Evolutionary conservation across 2,329 filamentous ascomycete genomes (phyloP).

Genomic region (Verticillium klebahnii): DNA sequence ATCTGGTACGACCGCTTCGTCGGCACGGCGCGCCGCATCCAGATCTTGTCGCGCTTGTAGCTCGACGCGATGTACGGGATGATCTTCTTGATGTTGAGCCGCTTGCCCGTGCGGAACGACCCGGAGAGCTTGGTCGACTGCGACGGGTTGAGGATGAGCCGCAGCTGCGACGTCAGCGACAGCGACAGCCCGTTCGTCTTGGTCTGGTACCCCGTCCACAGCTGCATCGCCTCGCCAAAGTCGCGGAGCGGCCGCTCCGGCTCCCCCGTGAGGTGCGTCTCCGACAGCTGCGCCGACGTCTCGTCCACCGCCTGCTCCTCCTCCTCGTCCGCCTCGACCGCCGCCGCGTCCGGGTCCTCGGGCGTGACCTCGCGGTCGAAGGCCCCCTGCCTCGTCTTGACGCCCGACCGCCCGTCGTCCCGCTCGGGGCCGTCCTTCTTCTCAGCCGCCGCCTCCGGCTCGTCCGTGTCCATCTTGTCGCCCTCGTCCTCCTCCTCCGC

Average conservation of each 20-base stretch:
- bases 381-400: conserved; percentile 55
- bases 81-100: conserved; percentile 98
- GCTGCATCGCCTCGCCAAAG: conserved; percentile 56
- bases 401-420: conserved; percentile 55
- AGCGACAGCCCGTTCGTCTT: conserved; percentile 83
- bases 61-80: conserved; percentile 98
- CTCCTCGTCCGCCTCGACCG: conserved; percentile 44
- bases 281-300: conserved; percentile 60
- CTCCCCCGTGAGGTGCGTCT: conserved; percentile 62
- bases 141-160: conserved; percentile 90
- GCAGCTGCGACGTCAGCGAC: conserved; percentile 87
- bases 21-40: conserved; percentile 91
- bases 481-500: conserved; percentile 41
- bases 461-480: conserved; percentile 39
- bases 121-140: conserved; percentile 94
- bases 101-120: conserved; percentile 94
- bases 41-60: conserved; percentile 99
- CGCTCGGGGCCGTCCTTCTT: conserved; percentile 26
- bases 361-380: conserved; percentile 45
- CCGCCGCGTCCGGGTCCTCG: conserved; percentile 29
- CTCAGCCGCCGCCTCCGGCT: conserved; percentile 14
- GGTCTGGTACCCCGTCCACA: conserved; percentile 83
- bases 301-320: conserved; percentile 38
- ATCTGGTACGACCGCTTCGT: conserved; percentile 96
- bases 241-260: conserved; percentile 36